Evolutionary conservation across 2,329 filamentous ascomycete genomes (phyloP), one percentile per base, ranked within the genome.

Genomic region (Colletotrichum truncatum): DNA sequence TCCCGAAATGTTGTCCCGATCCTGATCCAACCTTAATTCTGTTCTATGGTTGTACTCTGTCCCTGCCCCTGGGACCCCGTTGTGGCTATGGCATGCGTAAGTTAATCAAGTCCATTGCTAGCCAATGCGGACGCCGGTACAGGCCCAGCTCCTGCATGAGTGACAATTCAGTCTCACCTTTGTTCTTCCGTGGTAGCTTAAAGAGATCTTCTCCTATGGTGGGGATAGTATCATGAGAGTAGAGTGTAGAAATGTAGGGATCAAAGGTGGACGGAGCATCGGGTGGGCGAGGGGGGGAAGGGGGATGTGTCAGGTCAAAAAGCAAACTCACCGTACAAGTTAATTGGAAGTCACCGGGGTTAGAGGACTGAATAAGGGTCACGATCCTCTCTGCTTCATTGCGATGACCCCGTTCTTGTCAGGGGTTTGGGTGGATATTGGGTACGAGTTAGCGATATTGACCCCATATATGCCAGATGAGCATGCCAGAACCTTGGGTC

Each of bases 241-340:
- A 32, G 55, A 36, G 41, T 21, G 26, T 46, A 51, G 32, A 51
- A 57, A 62, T 49, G 62, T 65, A 65, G 49, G 62, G 57, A 43
- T 45, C 52, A 55, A 55, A 54, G 46, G 39, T 54, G 39, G 36
- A 62, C 41, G 62, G 56, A 46, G 41, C n/a, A n/a, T 38, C 34
- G 14, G n/a, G 53, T 16, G 12, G 28, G 23, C 25, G 28, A 25
- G 18, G 54, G 30, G 39, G 18, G 28, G 6, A 16, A 45, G 25
- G 54, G 53, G 39, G 41, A 57, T 21, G 55, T 48, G 55, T 49
- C 55, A 62, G 49, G 54, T 57, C 54, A 57, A 49, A 43, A 54
- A 55, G 57, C 26, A 49, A 55, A 34, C 39, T 43, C 39, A 26
- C 53, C 39, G 28, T 32, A 26, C 34, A n/a, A 38, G 55, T 39